phyloP scores from a whole-genome alignment of 2,329 filamentous ascomycete genomes.

The Neoascochyta sp. region DNA sequence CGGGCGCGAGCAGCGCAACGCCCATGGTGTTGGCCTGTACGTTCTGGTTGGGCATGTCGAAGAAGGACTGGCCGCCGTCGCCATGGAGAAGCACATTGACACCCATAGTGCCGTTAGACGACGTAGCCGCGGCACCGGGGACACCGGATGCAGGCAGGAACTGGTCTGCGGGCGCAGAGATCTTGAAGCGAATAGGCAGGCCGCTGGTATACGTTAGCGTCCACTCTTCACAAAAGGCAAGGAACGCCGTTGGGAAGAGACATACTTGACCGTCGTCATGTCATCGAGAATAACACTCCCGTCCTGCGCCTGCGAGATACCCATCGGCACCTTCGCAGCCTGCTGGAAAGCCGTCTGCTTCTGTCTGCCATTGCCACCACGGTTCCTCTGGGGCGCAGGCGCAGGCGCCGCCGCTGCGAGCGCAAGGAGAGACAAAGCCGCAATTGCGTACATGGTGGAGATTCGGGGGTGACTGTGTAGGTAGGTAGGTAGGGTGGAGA shows the following conservation, averaged over 20 bases:
- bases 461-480: too few relatives aligned
- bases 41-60: conserved; percentile 56
- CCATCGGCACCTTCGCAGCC: conserved; percentile 34
- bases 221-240: not conserved
- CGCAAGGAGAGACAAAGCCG: conserved; percentile 15
- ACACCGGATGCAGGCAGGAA: conserved; percentile 52
- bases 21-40: conserved; percentile 52
- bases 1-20: conserved; percentile 53
- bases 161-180: conserved; percentile 53
- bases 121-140: conserved; percentile 43
- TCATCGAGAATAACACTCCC: conserved; percentile 55
- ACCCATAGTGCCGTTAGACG: conserved; percentile 36
- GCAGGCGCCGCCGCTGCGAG: conserved; percentile 16
- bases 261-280: conserved; percentile 53
- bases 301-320: conserved; percentile 47
- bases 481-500: conserved; percentile 1
- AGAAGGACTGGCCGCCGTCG: conserved; percentile 58
- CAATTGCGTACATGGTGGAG: conserved; percentile 18
- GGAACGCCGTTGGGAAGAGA: conserved; percentile 12
- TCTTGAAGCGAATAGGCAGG: conserved; percentile 54
- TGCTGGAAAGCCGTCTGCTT: conserved; percentile 32
- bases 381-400: conserved; percentile 20
- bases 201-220: conserved; percentile 37
- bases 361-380: conserved; percentile 12
- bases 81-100: conserved; percentile 59